Evolutionary conservation across 2,329 filamentous ascomycete genomes (phyloP).

Genomic region (Aspergillus eucalypticola): DNA sequence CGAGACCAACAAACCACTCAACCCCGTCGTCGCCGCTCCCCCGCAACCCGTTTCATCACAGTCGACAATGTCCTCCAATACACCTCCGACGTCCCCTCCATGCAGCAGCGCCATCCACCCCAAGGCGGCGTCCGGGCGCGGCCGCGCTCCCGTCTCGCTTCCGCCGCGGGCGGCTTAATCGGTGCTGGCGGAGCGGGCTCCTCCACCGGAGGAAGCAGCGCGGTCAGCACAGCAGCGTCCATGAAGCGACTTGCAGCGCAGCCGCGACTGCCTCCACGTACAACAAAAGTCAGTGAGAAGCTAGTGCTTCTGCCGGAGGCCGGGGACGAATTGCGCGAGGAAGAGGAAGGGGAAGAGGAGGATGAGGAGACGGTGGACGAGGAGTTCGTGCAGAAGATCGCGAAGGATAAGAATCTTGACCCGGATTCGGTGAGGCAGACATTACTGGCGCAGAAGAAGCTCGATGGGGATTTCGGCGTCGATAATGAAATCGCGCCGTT

Average conservation of each 20-base stretch:
- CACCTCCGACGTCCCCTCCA: conserved; percentile 91
- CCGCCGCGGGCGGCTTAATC: conserved; percentile 33
- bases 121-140: conserved; percentile 35
- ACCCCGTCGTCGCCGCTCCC: conserved; percentile 33
- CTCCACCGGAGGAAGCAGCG: conserved; percentile 30
- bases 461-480: conserved; percentile 57
- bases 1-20: conserved; percentile 40
- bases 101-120: conserved; percentile 74
- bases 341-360: conserved; percentile 23
- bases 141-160: conserved; percentile 34
- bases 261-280: conserved; percentile 73
- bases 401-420: conserved; percentile 35
- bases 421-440: conserved; percentile 36
- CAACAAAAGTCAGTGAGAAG: conserved; percentile 94
- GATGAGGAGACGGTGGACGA: conserved; percentile 34
- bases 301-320: conserved; percentile 76
- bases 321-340: conserved; percentile 9
- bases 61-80: conserved; percentile 96
- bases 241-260: conserved; percentile 57
- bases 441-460: conserved; percentile 33
- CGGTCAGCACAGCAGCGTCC: conserved; percentile 55
- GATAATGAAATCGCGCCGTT: conserved; percentile 54
- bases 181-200: conserved; percentile 45
- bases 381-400: conserved; percentile 36
- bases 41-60: conserved; percentile 71